phyloP scores from a whole-genome alignment of 352 stramenopile genomes.

The Phytophthora capsici region DNA sequence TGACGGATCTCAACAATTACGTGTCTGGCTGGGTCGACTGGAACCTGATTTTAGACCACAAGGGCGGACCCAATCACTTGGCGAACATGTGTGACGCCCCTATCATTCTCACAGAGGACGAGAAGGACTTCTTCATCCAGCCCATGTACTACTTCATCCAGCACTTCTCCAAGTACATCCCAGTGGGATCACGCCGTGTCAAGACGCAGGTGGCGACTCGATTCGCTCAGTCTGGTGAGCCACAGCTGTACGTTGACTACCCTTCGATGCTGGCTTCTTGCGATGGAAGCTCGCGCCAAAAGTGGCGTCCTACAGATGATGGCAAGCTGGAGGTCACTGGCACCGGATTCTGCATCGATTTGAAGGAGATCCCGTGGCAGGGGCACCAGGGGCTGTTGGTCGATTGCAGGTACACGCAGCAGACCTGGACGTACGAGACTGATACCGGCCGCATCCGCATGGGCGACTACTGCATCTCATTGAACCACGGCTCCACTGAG shows the following conservation, averaged over 20 bases:
- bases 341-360: slow-evolving; percentile 68
- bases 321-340: slow-evolving; percentile 74
- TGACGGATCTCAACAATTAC: slow-evolving; percentile 91
- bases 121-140: slow-evolving; percentile 75
- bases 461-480: slow-evolving; percentile 64
- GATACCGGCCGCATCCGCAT: slow-evolving; percentile 61
- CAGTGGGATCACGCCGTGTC: slow-evolving; percentile 74
- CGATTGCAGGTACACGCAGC: slow-evolving; percentile 69
- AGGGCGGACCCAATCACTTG: slow-evolving; percentile 90
- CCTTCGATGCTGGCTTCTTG: slow-evolving; percentile 64
- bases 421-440: slow-evolving; percentile 68
- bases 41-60: slow-evolving; percentile 91
- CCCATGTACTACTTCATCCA: slow-evolving; percentile 93
- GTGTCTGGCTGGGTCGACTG: slow-evolving; percentile 92
- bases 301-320: slow-evolving; percentile 61
- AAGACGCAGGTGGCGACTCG: slow-evolving; percentile 52
- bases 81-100: slow-evolving; percentile 80
- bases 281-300: slow-evolving; percentile 72
- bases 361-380: slow-evolving; percentile 55
- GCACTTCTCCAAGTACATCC: slow-evolving; percentile 91
- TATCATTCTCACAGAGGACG: slow-evolving; percentile 79
- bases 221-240: slow-evolving; percentile 64
- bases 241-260: slow-evolving; percentile 70
- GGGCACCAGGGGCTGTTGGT: slow-evolving; percentile 68
- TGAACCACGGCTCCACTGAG: slow-evolving; percentile 70